Evolutionary conservation across 2,329 filamentous ascomycete genomes (phyloP).

Genomic region (Arthrobotrys entomopaga): DNA sequence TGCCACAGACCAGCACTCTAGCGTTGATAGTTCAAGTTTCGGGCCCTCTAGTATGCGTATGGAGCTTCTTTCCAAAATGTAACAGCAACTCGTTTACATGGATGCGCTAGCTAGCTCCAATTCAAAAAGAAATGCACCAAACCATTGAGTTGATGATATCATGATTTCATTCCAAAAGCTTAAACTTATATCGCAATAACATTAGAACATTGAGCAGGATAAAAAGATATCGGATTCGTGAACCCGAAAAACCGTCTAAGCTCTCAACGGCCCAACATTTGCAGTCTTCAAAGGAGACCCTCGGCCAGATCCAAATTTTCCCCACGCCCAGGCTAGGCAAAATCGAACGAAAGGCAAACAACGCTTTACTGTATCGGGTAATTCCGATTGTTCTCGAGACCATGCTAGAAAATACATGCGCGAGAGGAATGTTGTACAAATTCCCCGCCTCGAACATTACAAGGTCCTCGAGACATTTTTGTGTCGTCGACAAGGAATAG

Average conservation of each 20-base stretch:
- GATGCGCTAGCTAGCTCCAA: too few relatives aligned
- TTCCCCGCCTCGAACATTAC: slow-evolving; percentile 6
- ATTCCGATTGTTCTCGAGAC: slow-evolving; percentile 17
- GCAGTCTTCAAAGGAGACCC: not conserved
- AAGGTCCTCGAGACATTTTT: slow-evolving; percentile 11
- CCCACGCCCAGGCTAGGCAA: not conserved
- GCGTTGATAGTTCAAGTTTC: too few relatives aligned
- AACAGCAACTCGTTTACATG: too few relatives aligned
- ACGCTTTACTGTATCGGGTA: slow-evolving; percentile 17
- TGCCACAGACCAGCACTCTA: too few relatives aligned
- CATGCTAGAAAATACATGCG: slow-evolving; percentile 11
- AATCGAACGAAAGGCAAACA: slow-evolving; percentile 14
- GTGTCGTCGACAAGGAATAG: not conserved
- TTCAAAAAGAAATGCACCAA: too few relatives aligned
- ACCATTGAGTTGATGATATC: too few relatives aligned
- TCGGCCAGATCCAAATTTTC: not conserved
- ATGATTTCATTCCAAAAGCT: too few relatives aligned
- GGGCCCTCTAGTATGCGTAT: too few relatives aligned
- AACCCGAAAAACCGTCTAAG: slow-evolving; percentile 13
- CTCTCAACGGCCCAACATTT: too few relatives aligned
- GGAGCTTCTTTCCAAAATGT: too few relatives aligned
- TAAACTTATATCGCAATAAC: too few relatives aligned
- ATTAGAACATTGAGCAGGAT: too few relatives aligned
- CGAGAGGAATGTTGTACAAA: slow-evolving; percentile 20
- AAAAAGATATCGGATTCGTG: not conserved